Conservation (phyloP, 164 flowering plant genomes). For the Vitis rupestris region DNA sequence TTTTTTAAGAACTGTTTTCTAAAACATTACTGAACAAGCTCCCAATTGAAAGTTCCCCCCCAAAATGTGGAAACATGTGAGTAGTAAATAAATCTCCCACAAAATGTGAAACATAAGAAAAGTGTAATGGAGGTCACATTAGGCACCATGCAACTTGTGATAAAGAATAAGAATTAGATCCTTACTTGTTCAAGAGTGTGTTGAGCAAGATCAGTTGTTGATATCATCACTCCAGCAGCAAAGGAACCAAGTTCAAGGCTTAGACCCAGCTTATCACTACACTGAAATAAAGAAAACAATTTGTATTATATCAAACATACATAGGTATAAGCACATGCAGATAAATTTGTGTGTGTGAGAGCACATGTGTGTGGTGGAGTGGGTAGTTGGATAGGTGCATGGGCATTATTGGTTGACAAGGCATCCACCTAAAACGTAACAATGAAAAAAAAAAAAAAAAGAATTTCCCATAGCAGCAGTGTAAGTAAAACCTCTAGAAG, state of each 20-base stretch:
- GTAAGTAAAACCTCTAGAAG: too few relatives aligned
- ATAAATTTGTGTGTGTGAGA: slow-evolving; percentile 1
- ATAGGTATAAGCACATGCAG: not conserved
- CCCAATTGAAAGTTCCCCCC: too few relatives aligned
- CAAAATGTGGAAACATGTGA: too few relatives aligned
- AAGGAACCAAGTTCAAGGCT: slow-evolving; percentile 96
- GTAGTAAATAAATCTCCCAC: not conserved
- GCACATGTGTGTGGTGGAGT: too few relatives aligned
- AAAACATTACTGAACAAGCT: too few relatives aligned
- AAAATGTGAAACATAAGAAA: not conserved
- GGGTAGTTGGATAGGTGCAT: too few relatives aligned
- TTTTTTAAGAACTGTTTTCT: too few relatives aligned
- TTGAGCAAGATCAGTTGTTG: slow-evolving; percentile 93
- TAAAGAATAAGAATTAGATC: slow-evolving; percentile 1
- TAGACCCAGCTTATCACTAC: slow-evolving; percentile 96
- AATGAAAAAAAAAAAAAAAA: too few relatives aligned
- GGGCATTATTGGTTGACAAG: too few relatives aligned
- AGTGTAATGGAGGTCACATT: not conserved
- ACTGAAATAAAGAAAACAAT: slow-evolving; percentile 48
- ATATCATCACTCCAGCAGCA: slow-evolving; percentile 99
- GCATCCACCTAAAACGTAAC: too few relatives aligned
- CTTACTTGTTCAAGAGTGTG: slow-evolving; percentile 95
- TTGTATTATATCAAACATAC: slow-evolving; percentile 1
- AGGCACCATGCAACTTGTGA: not conserved
- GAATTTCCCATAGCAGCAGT: too few relatives aligned